phyloP scores from a whole-genome alignment of 2,329 filamentous ascomycete genomes.

The Bipolaris zeicola region DNA sequence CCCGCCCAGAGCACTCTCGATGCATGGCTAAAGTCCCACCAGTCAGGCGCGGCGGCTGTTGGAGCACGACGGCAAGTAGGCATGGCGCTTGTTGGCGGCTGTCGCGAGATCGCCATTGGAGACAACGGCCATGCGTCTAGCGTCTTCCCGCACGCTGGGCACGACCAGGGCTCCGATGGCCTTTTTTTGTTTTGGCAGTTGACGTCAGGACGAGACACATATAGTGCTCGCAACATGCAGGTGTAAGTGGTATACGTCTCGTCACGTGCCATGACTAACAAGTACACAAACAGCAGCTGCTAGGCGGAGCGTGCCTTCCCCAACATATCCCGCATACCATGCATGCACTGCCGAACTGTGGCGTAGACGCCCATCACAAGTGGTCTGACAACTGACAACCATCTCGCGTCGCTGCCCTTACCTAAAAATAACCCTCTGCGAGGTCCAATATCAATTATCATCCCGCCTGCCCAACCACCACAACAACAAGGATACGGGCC shows the following conservation, averaged over 20 bases:
- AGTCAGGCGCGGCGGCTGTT: constrained; percentile 13
- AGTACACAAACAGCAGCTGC: too few relatives aligned
- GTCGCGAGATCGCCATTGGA: constrained; percentile 4
- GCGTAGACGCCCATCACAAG: neutral
- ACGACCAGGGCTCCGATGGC: constrained; percentile 4
- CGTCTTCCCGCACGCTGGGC: constrained; percentile 13
- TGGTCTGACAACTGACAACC: neutral
- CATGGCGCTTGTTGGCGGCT: constrained; percentile 15
- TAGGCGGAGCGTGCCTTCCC: too few relatives aligned
- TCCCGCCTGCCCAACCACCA: constrained; percentile 14
- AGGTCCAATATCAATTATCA: constrained; percentile 1
- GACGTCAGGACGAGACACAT: neutral
- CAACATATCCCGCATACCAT: too few relatives aligned
- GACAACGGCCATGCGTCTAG: constrained; percentile 10
- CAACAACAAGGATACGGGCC: neutral
- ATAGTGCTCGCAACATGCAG: neutral
- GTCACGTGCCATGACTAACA: neutral
- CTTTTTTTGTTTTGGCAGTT: neutral
- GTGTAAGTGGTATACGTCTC: neutral
- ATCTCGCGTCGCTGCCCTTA: neutral
- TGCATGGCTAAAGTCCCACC: constrained; percentile 11
- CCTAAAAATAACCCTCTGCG: neutral
- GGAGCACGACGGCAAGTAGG: constrained; percentile 13
- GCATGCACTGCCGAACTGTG: neutral
- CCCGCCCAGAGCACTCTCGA: neutral